Evolutionary conservation across 2,329 filamentous ascomycete genomes (phyloP).

Genomic region (Botrytis deweyae): DNA sequence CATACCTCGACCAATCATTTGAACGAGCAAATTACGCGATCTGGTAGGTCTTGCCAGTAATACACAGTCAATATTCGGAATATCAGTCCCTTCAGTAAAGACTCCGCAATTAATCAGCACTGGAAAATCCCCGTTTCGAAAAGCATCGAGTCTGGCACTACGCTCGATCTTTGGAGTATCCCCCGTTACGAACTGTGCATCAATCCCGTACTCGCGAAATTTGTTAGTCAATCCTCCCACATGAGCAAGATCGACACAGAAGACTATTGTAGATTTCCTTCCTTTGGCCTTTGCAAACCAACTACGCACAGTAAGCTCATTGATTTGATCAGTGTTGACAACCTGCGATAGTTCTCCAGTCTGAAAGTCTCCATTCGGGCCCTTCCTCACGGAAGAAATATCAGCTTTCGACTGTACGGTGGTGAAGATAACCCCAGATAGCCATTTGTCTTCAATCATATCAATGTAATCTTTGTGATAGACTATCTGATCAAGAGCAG

Average conservation of each 20-base stretch:
- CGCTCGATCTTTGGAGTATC: slow-evolving; percentile 71
- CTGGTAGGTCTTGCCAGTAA: slow-evolving; percentile 83
- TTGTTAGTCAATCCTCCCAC: slow-evolving; percentile 70
- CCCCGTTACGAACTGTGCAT: slow-evolving; percentile 84
- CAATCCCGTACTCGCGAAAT: slow-evolving; percentile 75
- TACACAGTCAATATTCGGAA: slow-evolving; percentile 95
- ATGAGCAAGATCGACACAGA: slow-evolving; percentile 89
- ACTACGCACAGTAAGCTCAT: slow-evolving; percentile 79
- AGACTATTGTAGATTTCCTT: slow-evolving; percentile 84
- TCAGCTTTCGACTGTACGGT: slow-evolving; percentile 84
- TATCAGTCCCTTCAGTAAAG: slow-evolving; percentile 96
- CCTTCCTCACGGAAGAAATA: slow-evolving; percentile 66
- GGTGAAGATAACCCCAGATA: slow-evolving; percentile 89
- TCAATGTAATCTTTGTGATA: slow-evolving; percentile 85
- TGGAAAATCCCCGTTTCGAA: slow-evolving; percentile 73
- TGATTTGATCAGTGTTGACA: slow-evolving; percentile 79
- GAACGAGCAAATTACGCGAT: slow-evolving; percentile 88
- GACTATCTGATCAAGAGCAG: slow-evolving; percentile 90
- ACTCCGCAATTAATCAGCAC: slow-evolving; percentile 94
- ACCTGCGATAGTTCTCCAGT: slow-evolving; percentile 71
- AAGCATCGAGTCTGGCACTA: slow-evolving; percentile 69
- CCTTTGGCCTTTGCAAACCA: slow-evolving; percentile 76
- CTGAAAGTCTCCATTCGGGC: slow-evolving; percentile 74
- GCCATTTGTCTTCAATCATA: slow-evolving; percentile 87
- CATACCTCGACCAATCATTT: slow-evolving; percentile 97